Evolutionary conservation across 1,284 basidiomycete species (phyloP).

Genomic region (Heliocybe sulcata): DNA sequence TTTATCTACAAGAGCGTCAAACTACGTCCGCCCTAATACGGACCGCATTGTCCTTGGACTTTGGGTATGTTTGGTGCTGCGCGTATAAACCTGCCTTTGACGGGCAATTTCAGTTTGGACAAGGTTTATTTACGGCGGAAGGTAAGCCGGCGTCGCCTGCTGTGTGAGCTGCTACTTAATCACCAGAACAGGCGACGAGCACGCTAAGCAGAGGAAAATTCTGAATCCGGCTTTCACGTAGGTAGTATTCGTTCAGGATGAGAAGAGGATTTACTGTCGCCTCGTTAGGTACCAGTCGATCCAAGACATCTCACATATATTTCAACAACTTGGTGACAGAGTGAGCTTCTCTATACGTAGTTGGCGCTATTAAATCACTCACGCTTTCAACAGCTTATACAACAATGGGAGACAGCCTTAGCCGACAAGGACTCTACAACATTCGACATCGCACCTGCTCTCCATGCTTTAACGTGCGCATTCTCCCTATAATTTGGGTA

Average conservation of each 20-base stretch:
- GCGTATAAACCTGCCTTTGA: not conserved
- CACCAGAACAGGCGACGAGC: not conserved
- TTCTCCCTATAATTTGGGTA: not conserved
- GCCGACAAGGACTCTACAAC: not conserved
- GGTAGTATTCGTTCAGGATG: not conserved
- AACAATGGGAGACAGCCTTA: not conserved
- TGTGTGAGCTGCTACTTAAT: not conserved
- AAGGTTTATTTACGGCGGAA: not conserved
- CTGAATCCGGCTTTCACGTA: not conserved
- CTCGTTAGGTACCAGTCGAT: not conserved
- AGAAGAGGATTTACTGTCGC: not conserved
- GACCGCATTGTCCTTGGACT: not conserved
- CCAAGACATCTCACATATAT: not conserved
- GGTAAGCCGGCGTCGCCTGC: not conserved
- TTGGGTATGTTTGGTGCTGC: not conserved
- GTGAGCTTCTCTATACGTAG: not conserved
- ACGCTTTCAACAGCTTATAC: not conserved
- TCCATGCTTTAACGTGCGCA: conserved; percentile 9
- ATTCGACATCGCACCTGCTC: conserved; percentile 1
- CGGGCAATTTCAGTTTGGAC: not conserved
- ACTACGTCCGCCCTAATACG: not conserved
- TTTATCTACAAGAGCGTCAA: not conserved
- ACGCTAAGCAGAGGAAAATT: not conserved
- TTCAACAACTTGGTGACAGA: not conserved
- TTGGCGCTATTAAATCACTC: not conserved